phyloP scores from a whole-genome alignment of 768 basidiomycete species.

The Suillus plorans region DNA sequence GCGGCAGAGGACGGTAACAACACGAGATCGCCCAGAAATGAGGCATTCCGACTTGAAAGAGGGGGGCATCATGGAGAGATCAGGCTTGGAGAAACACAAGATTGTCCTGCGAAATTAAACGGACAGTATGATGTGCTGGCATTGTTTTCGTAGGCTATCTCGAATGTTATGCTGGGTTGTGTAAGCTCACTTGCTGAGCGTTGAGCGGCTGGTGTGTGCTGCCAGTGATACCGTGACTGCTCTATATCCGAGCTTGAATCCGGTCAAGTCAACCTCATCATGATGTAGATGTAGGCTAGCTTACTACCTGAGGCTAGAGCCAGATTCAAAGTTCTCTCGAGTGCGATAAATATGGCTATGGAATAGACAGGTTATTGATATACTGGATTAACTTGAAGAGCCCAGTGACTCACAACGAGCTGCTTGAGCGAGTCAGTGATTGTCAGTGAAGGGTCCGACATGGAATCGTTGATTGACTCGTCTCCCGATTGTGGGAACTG shows the following conservation, averaged over 20 bases:
- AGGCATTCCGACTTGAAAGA: too few species aligned
- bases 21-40: too few species aligned
- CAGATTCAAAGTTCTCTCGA: not conserved
- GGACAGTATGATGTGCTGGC: not conserved
- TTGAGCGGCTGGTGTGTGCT: not conserved
- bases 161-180: not conserved
- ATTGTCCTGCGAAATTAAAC: too few species aligned
- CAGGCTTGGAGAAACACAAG: too few species aligned
- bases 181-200: not conserved
- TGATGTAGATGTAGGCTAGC: not conserved
- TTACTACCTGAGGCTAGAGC: not conserved
- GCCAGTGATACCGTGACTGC: not conserved
- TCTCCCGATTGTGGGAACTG: not conserved
- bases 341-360: not conserved
- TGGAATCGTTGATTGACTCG: not conserved
- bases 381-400: not conserved
- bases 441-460: not conserved
- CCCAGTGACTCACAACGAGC: not conserved
- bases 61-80: too few species aligned
- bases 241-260: not conserved
- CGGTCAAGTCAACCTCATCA: not conserved
- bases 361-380: not conserved
- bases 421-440: not conserved
- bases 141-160: not conserved
- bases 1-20: too few species aligned